These are phyloP conservation scores for Penicillium simplicissimum DNA, from an alignment of 495 filamentous ascomycete species.

Conservation along the genomic window DNA sequence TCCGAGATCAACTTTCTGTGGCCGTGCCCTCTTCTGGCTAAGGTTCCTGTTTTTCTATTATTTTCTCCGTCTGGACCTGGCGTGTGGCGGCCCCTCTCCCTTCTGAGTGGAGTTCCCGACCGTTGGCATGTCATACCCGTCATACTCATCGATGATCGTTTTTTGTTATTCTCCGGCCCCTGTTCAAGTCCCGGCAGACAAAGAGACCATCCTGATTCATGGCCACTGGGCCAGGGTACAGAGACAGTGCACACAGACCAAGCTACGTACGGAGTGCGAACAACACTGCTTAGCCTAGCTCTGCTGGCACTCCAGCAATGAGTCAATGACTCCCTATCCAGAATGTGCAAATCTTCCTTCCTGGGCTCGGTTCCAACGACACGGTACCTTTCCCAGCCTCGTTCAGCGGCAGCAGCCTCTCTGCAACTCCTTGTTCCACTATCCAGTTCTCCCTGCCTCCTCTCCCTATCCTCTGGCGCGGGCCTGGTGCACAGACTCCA, in stretches of 20 bases:
- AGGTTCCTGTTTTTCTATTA: background rate
- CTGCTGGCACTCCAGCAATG: background rate
- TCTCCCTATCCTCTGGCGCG: background rate
- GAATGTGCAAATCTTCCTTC: background rate
- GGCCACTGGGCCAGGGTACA: no score
- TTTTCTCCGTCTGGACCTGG: background rate
- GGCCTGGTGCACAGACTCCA: slow-evolving; percentile 24
- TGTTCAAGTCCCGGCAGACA: background rate
- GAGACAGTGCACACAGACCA: background rate
- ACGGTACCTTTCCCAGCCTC: slow-evolving; percentile 15
- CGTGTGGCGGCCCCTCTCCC: background rate
- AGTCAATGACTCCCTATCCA: background rate
- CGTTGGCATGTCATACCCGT: slow-evolving; percentile 15
- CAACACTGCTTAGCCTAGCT: background rate
- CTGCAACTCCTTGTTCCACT: background rate
- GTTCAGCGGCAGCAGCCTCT: background rate
- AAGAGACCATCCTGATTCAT: background rate
- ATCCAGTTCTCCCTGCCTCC: background rate
- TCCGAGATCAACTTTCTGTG: background rate
- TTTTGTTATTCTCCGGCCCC: slow-evolving; percentile 6
- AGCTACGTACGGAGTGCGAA: background rate
- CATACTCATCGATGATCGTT: background rate
- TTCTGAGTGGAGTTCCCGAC: slow-evolving; percentile 9
- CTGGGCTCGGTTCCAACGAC: slow-evolving; percentile 8
- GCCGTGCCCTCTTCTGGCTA: background rate